Base-by-base conservation (phyloP, 768 basidiomycete species). In the Hygrocybe coccinea region DNA sequence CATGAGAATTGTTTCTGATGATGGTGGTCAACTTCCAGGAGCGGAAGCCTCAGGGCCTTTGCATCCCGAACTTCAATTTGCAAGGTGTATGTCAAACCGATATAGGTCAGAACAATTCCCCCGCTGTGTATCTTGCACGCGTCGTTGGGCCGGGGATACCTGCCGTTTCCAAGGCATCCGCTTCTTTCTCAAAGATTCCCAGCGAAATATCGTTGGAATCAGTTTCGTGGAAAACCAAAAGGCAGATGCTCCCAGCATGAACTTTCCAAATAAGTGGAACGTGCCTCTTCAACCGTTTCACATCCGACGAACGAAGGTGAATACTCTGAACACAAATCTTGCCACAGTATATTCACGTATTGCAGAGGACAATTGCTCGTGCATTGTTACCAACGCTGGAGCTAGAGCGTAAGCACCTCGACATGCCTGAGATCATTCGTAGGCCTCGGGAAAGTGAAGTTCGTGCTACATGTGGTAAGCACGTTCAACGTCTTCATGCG, bases 161-260 rank as follows among this genome's bases (percentile, higher is more conserved):
- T 91, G 89, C 65, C 84, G 89, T 22, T 91, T 91, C 70, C 89
- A 91, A 67, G 83, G 83, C n/a, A 87, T 91, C 59, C 82, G 89
- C 17, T 87, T 82, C 65, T 86, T 91, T 69, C 73, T 87, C 62
- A 83, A 86, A 58, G 82, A 88, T 57, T 59, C 69, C 38, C 74
- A 83, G 38, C 70, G 78, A 57, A 77, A 79, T 41, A 79, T 89
- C 46, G 76, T 82, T 44, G 86, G 83, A 19, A 79, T 88, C 52
- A 82, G 83, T 60, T 91, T 90, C 61, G 79, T 82, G 34, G 85
- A 86, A 69, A 79, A 76, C 57, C 79, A 81, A 57, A 80, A 79
- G 56, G 71, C 78, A 2, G 83, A 84, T 59, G 70, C 76, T 21
- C 81, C 83, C 2, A 75, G 67, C 12, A 83, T 89, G 83, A 75